phyloP scores from a whole-genome alignment of 1,139 yeast species.

The Taiozyma onychis region DNA sequence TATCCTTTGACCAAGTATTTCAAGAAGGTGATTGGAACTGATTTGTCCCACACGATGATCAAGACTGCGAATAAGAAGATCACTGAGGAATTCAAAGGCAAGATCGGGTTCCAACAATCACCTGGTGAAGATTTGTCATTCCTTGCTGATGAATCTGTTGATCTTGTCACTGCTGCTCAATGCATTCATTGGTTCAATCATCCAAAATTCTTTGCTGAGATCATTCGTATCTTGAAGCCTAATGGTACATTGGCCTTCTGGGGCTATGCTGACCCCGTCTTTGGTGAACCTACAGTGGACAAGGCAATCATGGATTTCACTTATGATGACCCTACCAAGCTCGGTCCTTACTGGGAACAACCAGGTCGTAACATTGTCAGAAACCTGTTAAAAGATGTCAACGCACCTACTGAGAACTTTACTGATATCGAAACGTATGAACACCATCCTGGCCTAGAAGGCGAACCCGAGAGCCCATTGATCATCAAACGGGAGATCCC shows the following conservation, averaged over 20 bases:
- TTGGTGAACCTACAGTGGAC: slow-evolving; percentile 28
- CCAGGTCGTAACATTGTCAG: slow-evolving; percentile 56
- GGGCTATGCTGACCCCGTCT: slow-evolving; percentile 64
- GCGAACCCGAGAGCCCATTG: slow-evolving; percentile 6
- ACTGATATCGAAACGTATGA: slow-evolving; percentile 33
- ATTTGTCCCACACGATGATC: slow-evolving; percentile 60
- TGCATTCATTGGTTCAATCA: slow-evolving; percentile 74
- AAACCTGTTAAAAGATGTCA: slow-evolving; percentile 35
- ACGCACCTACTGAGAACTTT: slow-evolving; percentile 36
- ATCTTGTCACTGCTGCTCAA: slow-evolving; percentile 66
- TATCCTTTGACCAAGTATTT: slow-evolving; percentile 38
- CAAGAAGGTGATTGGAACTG: slow-evolving; percentile 57
- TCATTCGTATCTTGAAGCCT: slow-evolving; percentile 44
- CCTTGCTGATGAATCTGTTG: slow-evolving; percentile 37
- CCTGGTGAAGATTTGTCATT: slow-evolving; percentile 30
- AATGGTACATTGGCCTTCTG: slow-evolving; percentile 69
- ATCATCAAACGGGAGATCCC: slow-evolving; percentile 28
- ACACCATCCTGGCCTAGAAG: slow-evolving; percentile 27
- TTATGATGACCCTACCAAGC: slow-evolving; percentile 34
- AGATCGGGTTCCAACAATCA: slow-evolving; percentile 22
- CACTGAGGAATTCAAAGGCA: slow-evolving; percentile 10
- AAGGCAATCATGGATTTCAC: slow-evolving; percentile 29
- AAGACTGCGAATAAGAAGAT: slow-evolving; percentile 34
- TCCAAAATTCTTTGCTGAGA: slow-evolving; percentile 44
- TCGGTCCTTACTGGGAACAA: slow-evolving; percentile 68